Conservation (phyloP, 75 land plant species). For the Selaginella moellendorffii region DNA sequence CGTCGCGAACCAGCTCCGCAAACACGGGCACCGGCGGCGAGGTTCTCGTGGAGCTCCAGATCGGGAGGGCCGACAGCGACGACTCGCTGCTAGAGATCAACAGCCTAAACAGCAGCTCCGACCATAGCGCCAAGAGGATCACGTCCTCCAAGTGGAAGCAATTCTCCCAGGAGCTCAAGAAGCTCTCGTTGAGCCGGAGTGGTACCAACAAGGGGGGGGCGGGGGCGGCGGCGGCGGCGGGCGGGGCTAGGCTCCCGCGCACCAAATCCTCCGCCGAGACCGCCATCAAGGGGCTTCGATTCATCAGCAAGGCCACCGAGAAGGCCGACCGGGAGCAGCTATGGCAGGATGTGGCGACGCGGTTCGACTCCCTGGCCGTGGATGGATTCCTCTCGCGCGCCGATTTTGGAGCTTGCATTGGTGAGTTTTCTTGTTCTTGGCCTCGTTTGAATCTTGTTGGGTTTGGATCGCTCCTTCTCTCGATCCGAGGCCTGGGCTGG, state of each 20-base stretch:
- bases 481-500: too few relatives aligned
- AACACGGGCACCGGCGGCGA: neutral
- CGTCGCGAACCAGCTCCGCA: neutral
- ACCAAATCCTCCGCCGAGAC: conserved; percentile 41
- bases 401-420: conserved; percentile 68
- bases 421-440: conserved; percentile 12
- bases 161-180: neutral
- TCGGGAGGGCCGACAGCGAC: neutral
- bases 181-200: neutral
- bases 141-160: neutral
- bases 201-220: neutral
- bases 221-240: too few relatives aligned
- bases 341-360: conserved; percentile 49
- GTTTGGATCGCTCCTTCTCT: too few relatives aligned
- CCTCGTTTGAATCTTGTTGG: too few relatives aligned
- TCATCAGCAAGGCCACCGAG: conserved; percentile 43
- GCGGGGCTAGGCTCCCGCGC: conserved; percentile 38
- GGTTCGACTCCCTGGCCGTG: conserved; percentile 37
- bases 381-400: conserved; percentile 35
- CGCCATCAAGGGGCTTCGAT: conserved; percentile 56
- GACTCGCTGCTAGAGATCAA: neutral
- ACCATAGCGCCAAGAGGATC: neutral
- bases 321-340: conserved; percentile 16
- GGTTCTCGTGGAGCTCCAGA: neutral
- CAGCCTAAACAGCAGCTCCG: too few relatives aligned